Conservation (phyloP, 169 alveolate genomes). For the Cryptosporidium canis region DNA sequence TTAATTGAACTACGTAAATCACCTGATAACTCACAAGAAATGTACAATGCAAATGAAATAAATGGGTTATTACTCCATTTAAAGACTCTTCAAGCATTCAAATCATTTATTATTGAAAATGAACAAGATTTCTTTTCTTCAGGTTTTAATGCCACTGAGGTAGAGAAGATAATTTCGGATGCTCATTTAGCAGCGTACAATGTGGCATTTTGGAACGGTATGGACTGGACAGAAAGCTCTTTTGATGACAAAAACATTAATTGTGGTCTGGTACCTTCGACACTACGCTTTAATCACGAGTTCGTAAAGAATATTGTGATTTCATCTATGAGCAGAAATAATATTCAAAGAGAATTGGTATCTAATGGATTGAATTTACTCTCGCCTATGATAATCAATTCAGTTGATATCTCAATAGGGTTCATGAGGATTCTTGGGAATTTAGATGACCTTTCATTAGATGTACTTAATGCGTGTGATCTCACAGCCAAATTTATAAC, state of each 20-base stretch:
- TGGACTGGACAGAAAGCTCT: slow-evolving; percentile 42
- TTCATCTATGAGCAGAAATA: slow-evolving; percentile 52
- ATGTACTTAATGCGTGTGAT: slow-evolving; percentile 55
- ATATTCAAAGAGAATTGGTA: slow-evolving; percentile 59
- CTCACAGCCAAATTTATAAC: slow-evolving; percentile 55
- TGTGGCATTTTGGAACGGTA: slow-evolving; percentile 61
- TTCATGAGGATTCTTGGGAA: slow-evolving; percentile 58
- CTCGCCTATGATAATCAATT: slow-evolving; percentile 27
- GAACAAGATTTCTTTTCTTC: slow-evolving; percentile 65
- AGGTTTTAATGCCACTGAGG: slow-evolving; percentile 19
- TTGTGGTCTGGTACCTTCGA: neutral
- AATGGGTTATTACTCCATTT: slow-evolving; percentile 21
- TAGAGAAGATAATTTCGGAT: slow-evolving; percentile 50
- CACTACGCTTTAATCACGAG: slow-evolving; percentile 61
- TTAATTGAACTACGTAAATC: slow-evolving; percentile 26
- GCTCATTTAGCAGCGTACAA: slow-evolving; percentile 35
- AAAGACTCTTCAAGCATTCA: slow-evolving; percentile 28
- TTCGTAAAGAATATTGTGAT: slow-evolving; percentile 44
- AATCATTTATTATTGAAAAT: slow-evolving; percentile 43
- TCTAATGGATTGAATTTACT: slow-evolving; percentile 39
- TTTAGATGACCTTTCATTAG: slow-evolving; percentile 44
- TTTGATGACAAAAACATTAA: neutral
- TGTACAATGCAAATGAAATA: neutral
- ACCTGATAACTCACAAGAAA: slow-evolving; percentile 26
- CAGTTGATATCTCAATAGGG: slow-evolving; percentile 52